phyloP scores from a whole-genome alignment of 2,329 filamentous ascomycete species.

The Hypoxylon sp. region DNA sequence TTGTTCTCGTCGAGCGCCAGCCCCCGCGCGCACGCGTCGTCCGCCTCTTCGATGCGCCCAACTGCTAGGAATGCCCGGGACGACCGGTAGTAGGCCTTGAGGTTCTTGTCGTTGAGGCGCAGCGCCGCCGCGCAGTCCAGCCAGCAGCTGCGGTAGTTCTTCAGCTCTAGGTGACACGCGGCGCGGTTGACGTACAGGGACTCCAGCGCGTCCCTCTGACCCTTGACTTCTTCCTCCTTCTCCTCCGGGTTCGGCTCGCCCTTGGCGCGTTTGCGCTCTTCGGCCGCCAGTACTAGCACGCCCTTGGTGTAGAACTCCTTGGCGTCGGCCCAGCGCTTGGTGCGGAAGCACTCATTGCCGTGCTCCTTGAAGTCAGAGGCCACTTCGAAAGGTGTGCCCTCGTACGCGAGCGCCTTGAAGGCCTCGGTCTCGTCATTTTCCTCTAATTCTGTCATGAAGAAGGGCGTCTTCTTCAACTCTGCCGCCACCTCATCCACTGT shows the following conservation, averaged over 20 bases:
- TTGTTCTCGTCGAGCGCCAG: slow-evolving; percentile 77
- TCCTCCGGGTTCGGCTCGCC: slow-evolving; percentile 39
- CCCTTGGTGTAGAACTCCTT: slow-evolving; percentile 92
- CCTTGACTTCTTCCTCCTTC: slow-evolving; percentile 58
- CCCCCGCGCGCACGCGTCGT: slow-evolving; percentile 78
- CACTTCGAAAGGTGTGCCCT: slow-evolving; percentile 87
- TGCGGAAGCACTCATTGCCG: slow-evolving; percentile 86
- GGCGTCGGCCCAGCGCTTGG: slow-evolving; percentile 79
- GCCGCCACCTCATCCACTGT: slow-evolving; percentile 63
- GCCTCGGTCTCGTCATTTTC: slow-evolving; percentile 88
- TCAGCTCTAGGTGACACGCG: slow-evolving; percentile 85
- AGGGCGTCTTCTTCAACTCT: slow-evolving; percentile 70
- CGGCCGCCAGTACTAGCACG: slow-evolving; percentile 72
- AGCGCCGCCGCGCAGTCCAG: slow-evolving; percentile 84
- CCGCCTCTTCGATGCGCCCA: slow-evolving; percentile 79
- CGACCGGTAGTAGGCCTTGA: slow-evolving; percentile 92
- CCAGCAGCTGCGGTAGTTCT: slow-evolving; percentile 87
- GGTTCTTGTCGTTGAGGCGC: slow-evolving; percentile 77
- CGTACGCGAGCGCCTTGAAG: slow-evolving; percentile 87
- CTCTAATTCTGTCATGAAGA: slow-evolving; percentile 96
- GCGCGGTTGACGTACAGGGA: slow-evolving; percentile 86
- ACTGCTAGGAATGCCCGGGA: slow-evolving; percentile 79
- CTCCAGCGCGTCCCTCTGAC: slow-evolving; percentile 72
- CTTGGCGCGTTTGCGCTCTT: slow-evolving; percentile 63
- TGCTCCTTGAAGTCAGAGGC: slow-evolving; percentile 86